phyloP scores from a whole-genome alignment of 495 filamentous ascomycete species.

The Melanomma pulvis-pyrius region DNA sequence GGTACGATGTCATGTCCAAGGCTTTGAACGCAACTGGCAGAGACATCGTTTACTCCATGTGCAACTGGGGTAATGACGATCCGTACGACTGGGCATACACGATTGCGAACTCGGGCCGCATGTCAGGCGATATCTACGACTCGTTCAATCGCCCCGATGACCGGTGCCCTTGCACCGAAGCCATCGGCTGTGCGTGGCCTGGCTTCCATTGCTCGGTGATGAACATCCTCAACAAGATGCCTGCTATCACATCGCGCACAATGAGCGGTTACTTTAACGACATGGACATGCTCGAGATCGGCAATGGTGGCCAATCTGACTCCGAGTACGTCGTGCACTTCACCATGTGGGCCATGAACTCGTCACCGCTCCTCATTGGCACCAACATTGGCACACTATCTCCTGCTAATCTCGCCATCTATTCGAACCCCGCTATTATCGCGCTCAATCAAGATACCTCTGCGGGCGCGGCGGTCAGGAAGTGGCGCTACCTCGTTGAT shows the following conservation, averaged over 20 bases:
- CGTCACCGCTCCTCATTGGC: slow-evolving; percentile 40
- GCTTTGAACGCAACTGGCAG: slow-evolving; percentile 59
- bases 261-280: slow-evolving; percentile 42
- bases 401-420: slow-evolving; percentile 38
- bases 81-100: slow-evolving; percentile 56
- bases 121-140: slow-evolving; percentile 56
- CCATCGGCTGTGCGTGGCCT: slow-evolving; percentile 52
- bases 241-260: slow-evolving; percentile 26
- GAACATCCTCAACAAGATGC: slow-evolving; percentile 45
- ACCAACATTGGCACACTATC: slow-evolving; percentile 36
- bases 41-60: slow-evolving; percentile 66
- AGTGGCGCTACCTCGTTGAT: slow-evolving; percentile 32
- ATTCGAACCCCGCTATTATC: slow-evolving; percentile 39
- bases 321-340: slow-evolving; percentile 43
- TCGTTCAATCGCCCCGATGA: slow-evolving; percentile 44
- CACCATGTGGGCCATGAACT: slow-evolving; percentile 39
- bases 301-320: slow-evolving; percentile 40
- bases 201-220: slow-evolving; percentile 59
- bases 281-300: slow-evolving; percentile 46
- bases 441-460: slow-evolving; percentile 35
- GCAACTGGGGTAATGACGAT: slow-evolving; percentile 62
- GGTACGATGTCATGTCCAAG: slow-evolving; percentile 63
- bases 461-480: slow-evolving; percentile 22
- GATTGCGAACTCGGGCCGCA: slow-evolving; percentile 62
- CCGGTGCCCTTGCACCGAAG: slow-evolving; percentile 44